Evolutionary conservation across 2,329 filamentous ascomycete species (phyloP).

Genomic region (Teratosphaeriaceae sp.): DNA sequence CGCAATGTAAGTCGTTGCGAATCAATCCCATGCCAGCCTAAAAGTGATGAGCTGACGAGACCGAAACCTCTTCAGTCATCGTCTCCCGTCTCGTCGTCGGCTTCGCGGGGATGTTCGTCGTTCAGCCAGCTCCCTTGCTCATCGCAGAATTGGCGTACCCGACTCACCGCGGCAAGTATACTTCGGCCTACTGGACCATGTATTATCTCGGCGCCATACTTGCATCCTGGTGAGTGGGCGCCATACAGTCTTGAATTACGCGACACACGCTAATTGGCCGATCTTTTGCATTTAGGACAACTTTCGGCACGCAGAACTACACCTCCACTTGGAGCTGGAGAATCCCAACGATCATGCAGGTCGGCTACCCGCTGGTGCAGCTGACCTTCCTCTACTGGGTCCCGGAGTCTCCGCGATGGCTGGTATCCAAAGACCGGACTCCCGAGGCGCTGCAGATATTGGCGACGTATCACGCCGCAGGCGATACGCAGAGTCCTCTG

Average conservation of each 20-base stretch:
- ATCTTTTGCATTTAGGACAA: too few relatives aligned
- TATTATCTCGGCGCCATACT: conserved; percentile 17
- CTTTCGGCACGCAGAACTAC: conserved; percentile 14
- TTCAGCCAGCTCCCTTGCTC: conserved; percentile 16
- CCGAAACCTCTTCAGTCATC: conserved; percentile 9
- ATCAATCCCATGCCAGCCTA: neutral
- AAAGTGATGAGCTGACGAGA: neutral
- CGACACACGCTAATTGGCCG: too few relatives aligned
- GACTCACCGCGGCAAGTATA: conserved; percentile 16
- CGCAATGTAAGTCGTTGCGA: conserved; percentile 9
- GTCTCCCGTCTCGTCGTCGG: conserved; percentile 15
- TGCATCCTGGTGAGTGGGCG: conserved; percentile 16
- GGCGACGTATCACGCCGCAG: conserved; percentile 57
- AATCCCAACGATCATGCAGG: conserved; percentile 17
- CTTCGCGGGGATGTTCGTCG: conserved; percentile 17
- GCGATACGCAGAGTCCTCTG: conserved; percentile 50
- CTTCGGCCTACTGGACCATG: conserved; percentile 12
- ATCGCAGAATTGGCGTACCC: conserved; percentile 17
- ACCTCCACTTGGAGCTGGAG: conserved; percentile 15
- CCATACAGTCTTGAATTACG: too few relatives aligned
- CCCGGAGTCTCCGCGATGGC: conserved; percentile 58
- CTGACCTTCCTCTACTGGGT: conserved; percentile 45
- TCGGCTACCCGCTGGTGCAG: conserved; percentile 50
- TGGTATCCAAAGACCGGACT: conserved; percentile 54
- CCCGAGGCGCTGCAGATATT: conserved; percentile 55